phyloP scores from a whole-genome alignment of 2,329 filamentous ascomycete genomes.

The Sarocladium oryzae region DNA sequence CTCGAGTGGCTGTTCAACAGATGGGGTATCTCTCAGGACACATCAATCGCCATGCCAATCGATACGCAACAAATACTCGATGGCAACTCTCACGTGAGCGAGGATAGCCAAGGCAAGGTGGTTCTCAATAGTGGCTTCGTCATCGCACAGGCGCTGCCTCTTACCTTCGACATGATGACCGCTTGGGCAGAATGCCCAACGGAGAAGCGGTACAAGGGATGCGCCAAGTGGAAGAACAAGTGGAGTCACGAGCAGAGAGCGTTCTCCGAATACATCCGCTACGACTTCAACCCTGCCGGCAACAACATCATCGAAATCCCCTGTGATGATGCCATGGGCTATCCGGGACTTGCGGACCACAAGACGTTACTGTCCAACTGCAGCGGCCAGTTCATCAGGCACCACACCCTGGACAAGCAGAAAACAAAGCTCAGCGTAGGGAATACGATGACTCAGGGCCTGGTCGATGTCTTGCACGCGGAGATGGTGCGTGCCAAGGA shows the following conservation, averaged over 20 bases:
- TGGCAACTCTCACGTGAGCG: conserved; percentile 10
- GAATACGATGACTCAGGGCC: neutral
- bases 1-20: conserved; percentile 42
- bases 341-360: conserved; percentile 7
- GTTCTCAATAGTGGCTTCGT: conserved; percentile 37
- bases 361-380: conserved; percentile 10
- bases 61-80: conserved; percentile 35
- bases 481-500: neutral
- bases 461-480: neutral
- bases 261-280: conserved; percentile 19
- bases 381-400: conserved; percentile 3
- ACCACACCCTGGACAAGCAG: neutral
- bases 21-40: conserved; percentile 34
- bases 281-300: conserved; percentile 17
- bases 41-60: conserved; percentile 37
- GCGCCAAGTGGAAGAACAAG: conserved; percentile 16
- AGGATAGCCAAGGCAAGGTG: conserved; percentile 25
- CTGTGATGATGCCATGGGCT: conserved; percentile 20
- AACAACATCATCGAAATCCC: conserved; percentile 17
- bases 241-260: conserved; percentile 24
- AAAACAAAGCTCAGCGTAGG: neutral
- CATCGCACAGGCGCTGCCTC: conserved; percentile 26
- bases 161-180: conserved; percentile 12
- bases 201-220: conserved; percentile 14
- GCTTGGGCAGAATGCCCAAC: conserved; percentile 15